These are phyloP conservation scores for Psilocybe tampanensis DNA, from an alignment of 768 basidiomycete species.

Conservation along the genomic window DNA sequence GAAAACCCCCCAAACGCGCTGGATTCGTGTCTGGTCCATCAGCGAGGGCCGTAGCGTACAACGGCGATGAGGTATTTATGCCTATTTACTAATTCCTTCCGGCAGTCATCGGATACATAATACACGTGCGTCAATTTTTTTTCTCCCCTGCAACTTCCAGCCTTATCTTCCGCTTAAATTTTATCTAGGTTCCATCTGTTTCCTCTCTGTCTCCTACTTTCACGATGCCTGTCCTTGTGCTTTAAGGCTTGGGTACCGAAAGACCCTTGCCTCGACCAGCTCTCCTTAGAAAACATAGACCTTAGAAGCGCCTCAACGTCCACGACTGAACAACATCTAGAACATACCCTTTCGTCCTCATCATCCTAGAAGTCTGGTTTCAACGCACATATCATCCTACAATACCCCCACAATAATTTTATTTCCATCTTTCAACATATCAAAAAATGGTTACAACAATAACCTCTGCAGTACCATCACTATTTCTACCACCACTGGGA, in stretches of 20 bases:
- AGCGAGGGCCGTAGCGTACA: neutral
- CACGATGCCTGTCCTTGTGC: conserved; percentile 54
- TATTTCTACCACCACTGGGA: conserved; percentile 60
- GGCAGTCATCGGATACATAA: conserved; percentile 9
- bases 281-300: conserved; percentile 24
- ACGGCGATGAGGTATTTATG: conserved; percentile 6
- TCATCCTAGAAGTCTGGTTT: neutral
- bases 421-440: no score
- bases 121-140: conserved; percentile 24
- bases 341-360: conserved; percentile 14
- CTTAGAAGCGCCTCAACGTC: conserved; percentile 12
- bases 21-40: neutral
- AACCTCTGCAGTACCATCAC: conserved; percentile 42
- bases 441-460: conserved; percentile 9
- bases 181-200: conserved; percentile 4
- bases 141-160: no score
- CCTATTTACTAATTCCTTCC: conserved; percentile 19
- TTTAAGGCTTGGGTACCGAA: conserved; percentile 49
- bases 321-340: conserved; percentile 10
- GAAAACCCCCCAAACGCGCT: neutral
- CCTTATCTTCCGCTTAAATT: conserved; percentile 6
- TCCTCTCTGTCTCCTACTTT: conserved; percentile 19
- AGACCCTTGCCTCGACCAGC: conserved; percentile 35
- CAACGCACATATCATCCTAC: neutral
- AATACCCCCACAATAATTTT: neutral